These are phyloP conservation scores for Candida pseudoviswanathii DNA, from an alignment of 1,139 yeast species.

Conservation along the genomic window DNA sequence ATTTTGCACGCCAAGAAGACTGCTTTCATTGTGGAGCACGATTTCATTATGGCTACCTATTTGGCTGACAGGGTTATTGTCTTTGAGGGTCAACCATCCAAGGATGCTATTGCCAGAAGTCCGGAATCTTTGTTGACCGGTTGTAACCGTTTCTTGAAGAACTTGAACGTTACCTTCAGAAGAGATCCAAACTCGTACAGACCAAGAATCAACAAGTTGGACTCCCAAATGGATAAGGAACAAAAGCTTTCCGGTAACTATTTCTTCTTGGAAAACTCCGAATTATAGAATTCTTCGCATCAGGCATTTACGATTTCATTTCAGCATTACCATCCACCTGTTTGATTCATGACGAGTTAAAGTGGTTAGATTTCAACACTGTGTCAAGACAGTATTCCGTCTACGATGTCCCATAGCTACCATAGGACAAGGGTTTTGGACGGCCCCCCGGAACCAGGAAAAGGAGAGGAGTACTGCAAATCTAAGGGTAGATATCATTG, in stretches of 20 bases:
- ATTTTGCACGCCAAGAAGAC: slow-evolving; percentile 96
- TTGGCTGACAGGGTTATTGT: slow-evolving; percentile 98
- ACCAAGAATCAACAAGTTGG: slow-evolving; percentile 97
- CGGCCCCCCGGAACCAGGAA: not conserved
- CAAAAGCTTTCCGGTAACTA: slow-evolving; percentile 90
- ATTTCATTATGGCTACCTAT: slow-evolving; percentile 99
- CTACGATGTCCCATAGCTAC: slow-evolving; percentile 8
- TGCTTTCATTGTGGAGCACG: slow-evolving; percentile 98
- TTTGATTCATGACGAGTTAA: slow-evolving; percentile 1
- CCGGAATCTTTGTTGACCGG: slow-evolving; percentile 96
- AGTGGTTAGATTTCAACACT: slow-evolving; percentile 3
- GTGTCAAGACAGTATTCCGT: slow-evolving; percentile 1
- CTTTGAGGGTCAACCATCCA: slow-evolving; percentile 92
- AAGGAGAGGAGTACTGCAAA: not conserved
- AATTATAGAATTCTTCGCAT: slow-evolving; percentile 20
- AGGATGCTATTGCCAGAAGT: slow-evolving; percentile 75
- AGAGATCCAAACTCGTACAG: slow-evolving; percentile 98
- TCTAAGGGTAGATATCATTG: not conserved
- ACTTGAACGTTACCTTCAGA: slow-evolving; percentile 96
- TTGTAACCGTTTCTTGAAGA: slow-evolving; percentile 95
- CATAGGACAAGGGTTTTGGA: too few relatives aligned
- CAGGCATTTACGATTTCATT: slow-evolving; percentile 6
- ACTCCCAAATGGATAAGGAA: slow-evolving; percentile 98
- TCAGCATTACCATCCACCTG: slow-evolving; percentile 4
- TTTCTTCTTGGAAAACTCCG: slow-evolving; percentile 82